phyloP scores from a whole-genome alignment of 2,329 filamentous ascomycete species.

The Neurospora sp. region DNA sequence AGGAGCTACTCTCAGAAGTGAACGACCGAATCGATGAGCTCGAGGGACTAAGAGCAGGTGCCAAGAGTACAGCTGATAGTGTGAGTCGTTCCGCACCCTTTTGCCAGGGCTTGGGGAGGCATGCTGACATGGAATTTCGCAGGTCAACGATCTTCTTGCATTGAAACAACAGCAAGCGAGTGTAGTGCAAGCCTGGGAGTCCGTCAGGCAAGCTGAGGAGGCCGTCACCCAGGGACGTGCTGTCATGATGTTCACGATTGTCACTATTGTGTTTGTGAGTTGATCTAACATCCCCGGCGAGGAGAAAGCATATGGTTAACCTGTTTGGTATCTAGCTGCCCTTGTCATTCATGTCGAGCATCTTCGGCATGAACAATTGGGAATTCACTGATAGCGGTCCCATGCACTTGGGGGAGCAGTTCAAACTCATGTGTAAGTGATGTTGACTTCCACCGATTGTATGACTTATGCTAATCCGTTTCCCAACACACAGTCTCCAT shows the following conservation, averaged over 20 bases:
- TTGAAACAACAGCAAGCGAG: conserved; percentile 38
- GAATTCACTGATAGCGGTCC: conserved; percentile 7
- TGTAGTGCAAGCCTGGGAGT: conserved; percentile 33
- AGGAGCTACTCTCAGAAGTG: conserved; percentile 19
- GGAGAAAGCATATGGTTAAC: neutral
- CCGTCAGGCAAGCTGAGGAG: conserved; percentile 29
- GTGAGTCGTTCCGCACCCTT: conserved; percentile 16
- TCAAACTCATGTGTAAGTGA: conserved; percentile 15
- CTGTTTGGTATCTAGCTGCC: neutral
- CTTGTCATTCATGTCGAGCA: conserved; percentile 15
- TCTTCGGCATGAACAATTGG: conserved; percentile 24
- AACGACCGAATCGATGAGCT: conserved; percentile 24
- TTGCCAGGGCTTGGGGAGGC: neutral
- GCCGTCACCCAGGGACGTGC: conserved; percentile 31
- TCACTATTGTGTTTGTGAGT: conserved; percentile 33
- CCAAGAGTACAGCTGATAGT: conserved; percentile 23
- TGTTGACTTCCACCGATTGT: neutral
- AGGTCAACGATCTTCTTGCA: conserved; percentile 30
- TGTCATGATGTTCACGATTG: conserved; percentile 36
- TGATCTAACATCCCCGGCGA: neutral
- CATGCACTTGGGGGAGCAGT: conserved; percentile 10
- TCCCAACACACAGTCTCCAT: neutral
- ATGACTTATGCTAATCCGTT: neutral
- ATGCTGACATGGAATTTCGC: neutral
- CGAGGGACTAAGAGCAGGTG: conserved; percentile 22